Percentiles rank a stretch among this genome's conserved stretches.
These are phyloP conservation scores for Teunomyces barrocoloradensis DNA, from an alignment of 805 yeast genomes.

Conservation along the genomic window DNA sequence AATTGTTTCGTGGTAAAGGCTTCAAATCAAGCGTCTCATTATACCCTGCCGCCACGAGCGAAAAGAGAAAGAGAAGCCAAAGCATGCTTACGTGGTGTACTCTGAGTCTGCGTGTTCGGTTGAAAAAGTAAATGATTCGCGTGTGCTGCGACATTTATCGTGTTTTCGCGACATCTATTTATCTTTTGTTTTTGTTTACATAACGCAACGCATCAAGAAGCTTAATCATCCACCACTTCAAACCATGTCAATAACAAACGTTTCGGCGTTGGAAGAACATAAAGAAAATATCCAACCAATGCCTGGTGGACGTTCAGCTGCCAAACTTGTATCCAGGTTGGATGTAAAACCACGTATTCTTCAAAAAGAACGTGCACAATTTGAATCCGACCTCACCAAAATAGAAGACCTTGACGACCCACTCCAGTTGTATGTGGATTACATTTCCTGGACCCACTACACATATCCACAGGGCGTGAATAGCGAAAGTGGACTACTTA, in stretches of 20 bases:
- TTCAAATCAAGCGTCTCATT: slow-evolving; percentile 58
- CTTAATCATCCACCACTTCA: background rate
- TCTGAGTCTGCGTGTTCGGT: background rate
- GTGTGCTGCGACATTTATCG: background rate
- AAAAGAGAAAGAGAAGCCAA: slow-evolving; percentile 2
- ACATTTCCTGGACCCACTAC: slow-evolving; percentile 68
- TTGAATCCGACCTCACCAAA: slow-evolving; percentile 49
- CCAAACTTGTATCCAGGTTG: slow-evolving; percentile 36
- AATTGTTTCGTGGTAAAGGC: slow-evolving; percentile 71
- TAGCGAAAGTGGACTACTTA: slow-evolving; percentile 62
- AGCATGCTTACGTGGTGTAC: slow-evolving; percentile 1
- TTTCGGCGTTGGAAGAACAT: slow-evolving; percentile 37
- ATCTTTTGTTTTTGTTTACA: slow-evolving; percentile 1
- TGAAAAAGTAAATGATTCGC: slow-evolving; percentile 2
- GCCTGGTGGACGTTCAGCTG: slow-evolving; percentile 66
- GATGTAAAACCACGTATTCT: slow-evolving; percentile 22
- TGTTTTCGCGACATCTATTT: background rate
- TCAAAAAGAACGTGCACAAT: slow-evolving; percentile 37
- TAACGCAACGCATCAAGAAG: background rate
- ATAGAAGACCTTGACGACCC: slow-evolving; percentile 80
- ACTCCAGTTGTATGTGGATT: slow-evolving; percentile 68
- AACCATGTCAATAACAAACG: slow-evolving; percentile 1
- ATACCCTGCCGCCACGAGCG: slow-evolving; percentile 27
- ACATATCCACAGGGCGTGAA: slow-evolving; percentile 61
- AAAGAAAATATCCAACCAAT: slow-evolving; percentile 77